A percentile compares a stretch with the other conserved stretches of the same genome.
Evolutionary conservation across 2,329 filamentous ascomycete genomes (phyloP).

Genomic region (Penicillium sclerotiorum): DNA sequence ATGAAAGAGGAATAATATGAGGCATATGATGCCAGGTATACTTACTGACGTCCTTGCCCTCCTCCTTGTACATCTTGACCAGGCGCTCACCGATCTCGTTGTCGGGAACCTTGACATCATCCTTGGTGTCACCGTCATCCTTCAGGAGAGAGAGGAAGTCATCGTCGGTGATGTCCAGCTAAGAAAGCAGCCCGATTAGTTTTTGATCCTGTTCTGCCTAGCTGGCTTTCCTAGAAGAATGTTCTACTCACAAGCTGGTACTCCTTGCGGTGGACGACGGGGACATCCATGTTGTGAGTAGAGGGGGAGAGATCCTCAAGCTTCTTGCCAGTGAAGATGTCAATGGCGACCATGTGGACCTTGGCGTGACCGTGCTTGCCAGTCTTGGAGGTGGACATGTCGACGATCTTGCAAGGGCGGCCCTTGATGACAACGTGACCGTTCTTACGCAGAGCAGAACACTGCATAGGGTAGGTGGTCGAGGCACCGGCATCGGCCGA

Average conservation of each 20-base stretch:
- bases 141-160: slow-evolving; percentile 93
- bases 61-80: slow-evolving; percentile 72
- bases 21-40: slow-evolving; percentile 27
- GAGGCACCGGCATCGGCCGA: slow-evolving; percentile 96
- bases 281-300: slow-evolving; percentile 86
- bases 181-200: slow-evolving; percentile 4
- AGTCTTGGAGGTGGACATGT: slow-evolving; percentile 99
- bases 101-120: slow-evolving; percentile 92
- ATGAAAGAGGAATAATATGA: not conserved
- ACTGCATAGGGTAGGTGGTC: slow-evolving; percentile 95
- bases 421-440: slow-evolving; percentile 97
- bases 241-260: slow-evolving; percentile 81
- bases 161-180: slow-evolving; percentile 94
- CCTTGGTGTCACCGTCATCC: slow-evolving; percentile 83
- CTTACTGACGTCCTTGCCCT: slow-evolving; percentile 95
- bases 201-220: no score
- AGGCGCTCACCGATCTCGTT: slow-evolving; percentile 89
- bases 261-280: slow-evolving; percentile 86
- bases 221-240: no score
- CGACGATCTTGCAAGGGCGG: slow-evolving; percentile 99
- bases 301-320: slow-evolving; percentile 98
- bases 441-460: slow-evolving; percentile 99
- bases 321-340: slow-evolving; percentile 99
- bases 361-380: slow-evolving; percentile 99
- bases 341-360: slow-evolving; percentile 95